These are phyloP conservation scores for Cryptosporidium sp. DNA, from an alignment of 169 alveolate genomes.

Conservation along the genomic window DNA sequence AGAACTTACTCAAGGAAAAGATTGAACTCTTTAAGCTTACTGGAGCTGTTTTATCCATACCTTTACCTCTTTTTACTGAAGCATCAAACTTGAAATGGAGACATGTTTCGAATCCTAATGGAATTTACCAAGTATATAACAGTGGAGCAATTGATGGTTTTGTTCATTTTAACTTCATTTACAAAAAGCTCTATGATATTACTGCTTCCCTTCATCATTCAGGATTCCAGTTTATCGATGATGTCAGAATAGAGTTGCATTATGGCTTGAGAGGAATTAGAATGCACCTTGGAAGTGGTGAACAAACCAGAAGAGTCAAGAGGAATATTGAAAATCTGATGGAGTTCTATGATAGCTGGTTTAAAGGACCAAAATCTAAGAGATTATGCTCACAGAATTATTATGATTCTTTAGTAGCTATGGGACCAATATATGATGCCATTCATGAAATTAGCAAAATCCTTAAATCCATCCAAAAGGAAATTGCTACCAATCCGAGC, in stretches of 20 bases:
- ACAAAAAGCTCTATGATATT: constrained; percentile 49
- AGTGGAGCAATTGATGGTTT: constrained; percentile 72
- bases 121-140: constrained; percentile 55
- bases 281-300: constrained; percentile 1
- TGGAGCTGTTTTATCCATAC: constrained; percentile 47
- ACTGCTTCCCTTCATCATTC: constrained; percentile 2
- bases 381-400: constrained; percentile 17
- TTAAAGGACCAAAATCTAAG: constrained; percentile 26
- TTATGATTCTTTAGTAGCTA: background rate
- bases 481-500: background rate
- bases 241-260: constrained; percentile 25
- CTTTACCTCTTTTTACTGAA: constrained; percentile 22
- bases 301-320: background rate
- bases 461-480: background rate
- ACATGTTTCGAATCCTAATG: constrained; percentile 2
- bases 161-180: constrained; percentile 68
- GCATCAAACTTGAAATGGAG: constrained; percentile 44
- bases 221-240: constrained; percentile 56
- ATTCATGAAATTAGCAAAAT: constrained; percentile 1
- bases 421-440: constrained; percentile 54
- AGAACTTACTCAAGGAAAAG: constrained; percentile 40
- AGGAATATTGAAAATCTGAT: constrained; percentile 1
- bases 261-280: constrained; percentile 4
- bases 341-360: constrained; percentile 25
- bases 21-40: constrained; percentile 45